Evolutionary conservation across 2,329 filamentous ascomycete genomes (phyloP).

Genomic region (Cercospora citrullina): DNA sequence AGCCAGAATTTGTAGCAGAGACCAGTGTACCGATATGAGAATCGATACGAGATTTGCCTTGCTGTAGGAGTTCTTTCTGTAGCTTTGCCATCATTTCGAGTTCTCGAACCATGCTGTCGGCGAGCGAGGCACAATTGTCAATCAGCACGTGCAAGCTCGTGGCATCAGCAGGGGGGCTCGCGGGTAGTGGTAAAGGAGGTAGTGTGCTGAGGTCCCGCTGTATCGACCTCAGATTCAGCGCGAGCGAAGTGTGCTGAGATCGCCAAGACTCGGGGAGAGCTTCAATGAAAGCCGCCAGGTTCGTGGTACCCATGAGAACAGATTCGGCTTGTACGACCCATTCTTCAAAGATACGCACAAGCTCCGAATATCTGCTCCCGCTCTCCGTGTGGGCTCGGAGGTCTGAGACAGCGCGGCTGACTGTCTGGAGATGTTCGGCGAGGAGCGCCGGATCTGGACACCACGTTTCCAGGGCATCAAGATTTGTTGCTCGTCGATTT

Average conservation of each 20-base stretch:
- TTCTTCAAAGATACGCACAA: constrained; percentile 59
- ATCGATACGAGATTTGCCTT: constrained; percentile 62
- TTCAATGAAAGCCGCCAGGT: constrained; percentile 54
- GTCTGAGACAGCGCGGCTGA: constrained; percentile 59
- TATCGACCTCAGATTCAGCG: constrained; percentile 58
- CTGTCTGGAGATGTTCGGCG: constrained; percentile 58
- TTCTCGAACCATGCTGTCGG: constrained; percentile 63
- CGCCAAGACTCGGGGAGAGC: constrained; percentile 60
- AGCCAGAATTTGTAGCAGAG: constrained; percentile 4
- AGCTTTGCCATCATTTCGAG: constrained; percentile 63
- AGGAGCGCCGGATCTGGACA: constrained; percentile 42
- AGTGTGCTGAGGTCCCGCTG: constrained; percentile 52
- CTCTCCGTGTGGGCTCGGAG: constrained; percentile 60
- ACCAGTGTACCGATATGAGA: constrained; percentile 30
- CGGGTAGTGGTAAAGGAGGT: constrained; percentile 35
- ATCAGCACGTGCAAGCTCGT: constrained; percentile 54
- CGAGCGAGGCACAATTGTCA: constrained; percentile 50
- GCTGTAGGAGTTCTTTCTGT: constrained; percentile 57
- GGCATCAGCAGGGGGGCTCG: constrained; percentile 17
- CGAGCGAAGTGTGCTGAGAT: constrained; percentile 56
- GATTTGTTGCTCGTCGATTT: constrained; percentile 51
- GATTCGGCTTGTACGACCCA: constrained; percentile 50
- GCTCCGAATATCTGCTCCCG: constrained; percentile 57
- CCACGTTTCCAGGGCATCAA: constrained; percentile 57
- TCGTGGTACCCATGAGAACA: constrained; percentile 17